Base-by-base conservation (phyloP, 2,329 filamentous ascomycete genomes). In the Cordyceps farinosa region DNA sequence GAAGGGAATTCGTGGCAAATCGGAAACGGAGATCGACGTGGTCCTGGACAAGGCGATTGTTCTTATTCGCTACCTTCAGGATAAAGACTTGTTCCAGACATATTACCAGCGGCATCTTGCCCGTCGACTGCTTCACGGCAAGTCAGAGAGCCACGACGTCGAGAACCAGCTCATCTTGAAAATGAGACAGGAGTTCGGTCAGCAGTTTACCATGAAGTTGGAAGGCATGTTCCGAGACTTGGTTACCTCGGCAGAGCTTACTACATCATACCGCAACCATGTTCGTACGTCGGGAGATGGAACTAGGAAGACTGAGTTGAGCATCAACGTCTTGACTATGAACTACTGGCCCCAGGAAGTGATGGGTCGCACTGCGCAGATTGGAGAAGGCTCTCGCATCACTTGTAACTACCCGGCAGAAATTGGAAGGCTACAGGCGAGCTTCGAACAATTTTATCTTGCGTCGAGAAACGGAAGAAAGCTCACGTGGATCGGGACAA, bases 181-280 rank as follows among this genome's bases (percentile, higher is more conserved):
- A 67, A 97, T 99, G 92, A 98, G 97, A 82, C 87, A 95, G 72
- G 94, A 97, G 74, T 87, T 98, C 59, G 95, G 95, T 45, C 96
- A 96, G 74, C 89, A 92, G 68, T 98, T 98, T 74, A 98, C 95
- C 0, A 82, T 87, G 71, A 96, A 96, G 73, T 86, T 99, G 51
- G 95, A 99, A 73, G 90, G 92, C 67, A 98, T 99, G 92, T 97
- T 99, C 80, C 93, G 92, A 76, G 95, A 99, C 71, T 93, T 98
- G 85, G 87, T 89, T 17, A 87, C 93, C 13, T 97, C 93, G 0
- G 87, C 89, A 61, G 94, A 97, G 67, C 83, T 97, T 32, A 92
- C 90, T 0, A 78, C 86, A 13, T 87, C 84, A 62, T 98, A 96
- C 78, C 89, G 88, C 67, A 83, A 84, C 17, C 86, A 94, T 66